Percentiles rank a stretch among this genome's conserved stretches.
Evolutionary conservation across 208 protist species (phyloP).

Genomic region (Trypanosoma conorhini): DNA sequence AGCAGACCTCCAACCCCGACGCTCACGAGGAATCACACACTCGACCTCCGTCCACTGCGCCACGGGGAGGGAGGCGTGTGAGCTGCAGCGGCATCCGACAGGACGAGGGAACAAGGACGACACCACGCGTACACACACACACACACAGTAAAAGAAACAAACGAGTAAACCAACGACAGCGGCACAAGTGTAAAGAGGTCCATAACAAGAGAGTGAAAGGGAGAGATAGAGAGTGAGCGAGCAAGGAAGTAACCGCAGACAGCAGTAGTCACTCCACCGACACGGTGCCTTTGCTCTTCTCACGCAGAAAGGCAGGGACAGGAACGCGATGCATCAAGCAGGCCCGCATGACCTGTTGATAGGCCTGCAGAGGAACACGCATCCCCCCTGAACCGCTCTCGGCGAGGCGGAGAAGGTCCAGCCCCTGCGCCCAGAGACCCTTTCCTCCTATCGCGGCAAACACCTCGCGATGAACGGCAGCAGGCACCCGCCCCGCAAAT

Average conservation of each 20-base stretch:
- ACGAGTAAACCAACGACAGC: constrained; percentile 3
- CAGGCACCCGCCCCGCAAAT: constrained; percentile 17
- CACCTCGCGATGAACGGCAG: constrained; percentile 24
- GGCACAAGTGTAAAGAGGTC: not conserved
- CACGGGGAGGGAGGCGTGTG: not conserved
- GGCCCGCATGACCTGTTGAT: constrained; percentile 30
- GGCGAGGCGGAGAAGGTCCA: constrained; percentile 15
- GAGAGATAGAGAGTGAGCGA: not conserved
- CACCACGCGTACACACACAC: not conserved
- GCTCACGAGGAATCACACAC: too few species aligned
- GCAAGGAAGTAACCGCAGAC: constrained; percentile 2
- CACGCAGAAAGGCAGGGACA: constrained; percentile 26
- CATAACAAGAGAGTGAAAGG: not conserved
- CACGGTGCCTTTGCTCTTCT: not conserved
- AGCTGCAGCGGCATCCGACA: not conserved
- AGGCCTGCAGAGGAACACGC: constrained; percentile 31
- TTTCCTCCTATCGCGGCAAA: constrained; percentile 24
- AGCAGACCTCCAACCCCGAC: too few species aligned
- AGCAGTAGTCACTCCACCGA: not conserved
- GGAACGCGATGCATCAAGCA: constrained; percentile 35
- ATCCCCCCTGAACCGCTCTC: constrained; percentile 17
- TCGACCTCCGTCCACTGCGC: not conserved
- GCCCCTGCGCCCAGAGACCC: constrained; percentile 22
- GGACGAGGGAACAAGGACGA: not conserved
- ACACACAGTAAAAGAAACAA: not conserved